Percentiles rank a stretch among this genome's conserved stretches.
Evolutionary conservation across 345 rosid genomes (phyloP).

Genomic region (Arabis alpina): DNA sequence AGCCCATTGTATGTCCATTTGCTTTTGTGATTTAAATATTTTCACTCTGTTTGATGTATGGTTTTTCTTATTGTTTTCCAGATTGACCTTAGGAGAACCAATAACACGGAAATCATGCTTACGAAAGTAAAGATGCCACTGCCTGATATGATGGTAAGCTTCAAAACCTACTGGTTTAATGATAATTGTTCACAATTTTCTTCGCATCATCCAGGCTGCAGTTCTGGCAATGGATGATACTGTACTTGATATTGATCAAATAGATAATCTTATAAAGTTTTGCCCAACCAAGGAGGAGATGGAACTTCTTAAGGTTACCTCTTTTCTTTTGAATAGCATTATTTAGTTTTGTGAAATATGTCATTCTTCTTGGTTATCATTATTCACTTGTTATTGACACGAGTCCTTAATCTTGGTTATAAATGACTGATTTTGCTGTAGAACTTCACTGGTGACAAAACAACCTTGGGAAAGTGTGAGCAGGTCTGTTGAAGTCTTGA

Average conservation of each 20-base stretch:
- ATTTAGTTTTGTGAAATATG: background rate
- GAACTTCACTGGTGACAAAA: constrained; percentile 86
- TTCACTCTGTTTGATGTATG: no score
- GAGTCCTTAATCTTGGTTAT: constrained; percentile 24
- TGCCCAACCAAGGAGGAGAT: constrained; percentile 99
- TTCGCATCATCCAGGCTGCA: constrained; percentile 68
- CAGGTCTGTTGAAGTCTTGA: constrained; percentile 62
- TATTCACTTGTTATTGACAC: background rate
- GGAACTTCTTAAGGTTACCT: constrained; percentile 90
- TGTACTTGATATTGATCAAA: constrained; percentile 91
- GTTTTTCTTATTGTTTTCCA: no score
- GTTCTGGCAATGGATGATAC: constrained; percentile 96
- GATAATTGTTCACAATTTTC: constrained; percentile 12
- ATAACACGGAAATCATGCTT: no score
- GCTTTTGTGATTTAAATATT: no score
- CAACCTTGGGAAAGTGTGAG: constrained; percentile 90
- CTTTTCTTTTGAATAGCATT: constrained; percentile 34
- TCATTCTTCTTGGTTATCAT: constrained; percentile 15
- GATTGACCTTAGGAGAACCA: no score
- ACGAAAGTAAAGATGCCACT: no score
- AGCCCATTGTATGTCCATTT: background rate
- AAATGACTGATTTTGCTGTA: constrained; percentile 40
- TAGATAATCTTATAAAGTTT: constrained; percentile 96
- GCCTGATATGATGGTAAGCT: constrained; percentile 96
- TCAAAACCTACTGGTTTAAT: constrained; percentile 27